Base-by-base conservation (phyloP, 495 filamentous ascomycete species). In the Penicillium dipodomyicola region DNA sequence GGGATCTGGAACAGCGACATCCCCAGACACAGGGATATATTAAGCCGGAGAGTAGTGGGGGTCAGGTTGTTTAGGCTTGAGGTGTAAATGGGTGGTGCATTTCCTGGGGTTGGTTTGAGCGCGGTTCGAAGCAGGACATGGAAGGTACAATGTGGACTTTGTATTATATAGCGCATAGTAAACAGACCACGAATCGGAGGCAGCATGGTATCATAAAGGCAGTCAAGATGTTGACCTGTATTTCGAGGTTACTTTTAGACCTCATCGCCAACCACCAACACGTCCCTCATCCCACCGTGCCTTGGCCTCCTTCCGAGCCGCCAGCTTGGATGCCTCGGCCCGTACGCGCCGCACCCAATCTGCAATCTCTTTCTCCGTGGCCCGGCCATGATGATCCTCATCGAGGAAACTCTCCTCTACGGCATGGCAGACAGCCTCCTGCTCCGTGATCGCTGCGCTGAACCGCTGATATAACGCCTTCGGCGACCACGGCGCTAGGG, bases 281-380 rank as follows among this genome's bases (percentile, higher is more conserved):
- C 92, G 81, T 25, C 92, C 91, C 71, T 96, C 92, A 76, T 96
- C 92, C 93, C 93, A 96, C 65, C 93, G 77, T 61, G 90, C 89
- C 71, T 88, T 93, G 52, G 88, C 80, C 75, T 96, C 92, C 63
- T 82, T 83, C 44, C 90, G 77, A 14, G 89, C 79, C 57, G 89
- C 91, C 52, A 87, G 84, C 58, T 86, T 71, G 59, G 87, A 88
- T 67, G 86, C 88, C 41, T 87, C 87, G 53, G 87, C 90, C 56
- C 89, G 77, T 62, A 93, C 87, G 65, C 90, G 73, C 61, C 85
- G 80, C 37, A 94, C 84, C 86, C 92, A 96, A 62, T 96, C 92
- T 15, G 75, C 72, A 51, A 87, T 84, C 75, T 96, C 92, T 68
- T 87, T 80, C 75, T 94, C 91, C 40, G 80, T 82, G 9, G 84